These are phyloP conservation scores for Rhypophila decipiens DNA, from an alignment of 495 filamentous ascomycete genomes.

Conservation along the genomic window DNA sequence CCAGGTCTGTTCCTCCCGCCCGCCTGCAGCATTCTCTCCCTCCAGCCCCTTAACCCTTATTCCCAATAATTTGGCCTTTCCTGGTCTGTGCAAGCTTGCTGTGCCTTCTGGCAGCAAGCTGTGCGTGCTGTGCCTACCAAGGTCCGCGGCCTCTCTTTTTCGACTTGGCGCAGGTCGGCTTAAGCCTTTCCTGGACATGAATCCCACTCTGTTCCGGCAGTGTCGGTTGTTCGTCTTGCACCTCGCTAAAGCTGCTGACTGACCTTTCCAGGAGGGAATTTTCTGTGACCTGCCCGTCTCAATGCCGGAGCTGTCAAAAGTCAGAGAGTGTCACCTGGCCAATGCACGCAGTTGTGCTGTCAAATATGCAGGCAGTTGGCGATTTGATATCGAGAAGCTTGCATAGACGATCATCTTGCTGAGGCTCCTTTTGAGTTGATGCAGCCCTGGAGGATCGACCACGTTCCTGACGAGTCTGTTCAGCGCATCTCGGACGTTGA, in stretches of 20 bases:
- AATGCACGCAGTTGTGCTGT: not conserved
- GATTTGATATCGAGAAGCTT: not conserved
- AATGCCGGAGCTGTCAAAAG: no score
- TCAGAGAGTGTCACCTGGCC: no score
- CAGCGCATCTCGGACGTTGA: no score
- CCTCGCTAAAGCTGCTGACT: not conserved
- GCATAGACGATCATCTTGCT: not conserved
- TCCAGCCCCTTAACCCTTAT: conserved; percentile 4
- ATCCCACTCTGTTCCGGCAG: not conserved
- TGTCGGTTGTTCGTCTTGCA: not conserved
- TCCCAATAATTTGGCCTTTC: conserved; percentile 15
- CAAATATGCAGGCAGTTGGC: not conserved
- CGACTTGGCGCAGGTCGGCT: not conserved
- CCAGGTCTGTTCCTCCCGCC: no score
- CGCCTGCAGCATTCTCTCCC: no score
- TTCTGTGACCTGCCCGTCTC: no score
- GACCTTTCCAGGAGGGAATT: not conserved
- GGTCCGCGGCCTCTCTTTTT: not conserved
- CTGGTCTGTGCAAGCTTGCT: conserved; percentile 14
- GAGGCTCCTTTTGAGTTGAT: not conserved
- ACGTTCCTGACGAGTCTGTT: not conserved
- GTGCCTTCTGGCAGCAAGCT: not conserved
- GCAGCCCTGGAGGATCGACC: not conserved
- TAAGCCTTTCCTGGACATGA: not conserved
- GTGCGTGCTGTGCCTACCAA: not conserved